A percentile compares a stretch with the other conserved stretches of the same genome.
These are phyloP conservation scores for Sporobolomyces pararoseus DNA, from an alignment of 768 basidiomycete genomes.

Conservation along the genomic window DNA sequence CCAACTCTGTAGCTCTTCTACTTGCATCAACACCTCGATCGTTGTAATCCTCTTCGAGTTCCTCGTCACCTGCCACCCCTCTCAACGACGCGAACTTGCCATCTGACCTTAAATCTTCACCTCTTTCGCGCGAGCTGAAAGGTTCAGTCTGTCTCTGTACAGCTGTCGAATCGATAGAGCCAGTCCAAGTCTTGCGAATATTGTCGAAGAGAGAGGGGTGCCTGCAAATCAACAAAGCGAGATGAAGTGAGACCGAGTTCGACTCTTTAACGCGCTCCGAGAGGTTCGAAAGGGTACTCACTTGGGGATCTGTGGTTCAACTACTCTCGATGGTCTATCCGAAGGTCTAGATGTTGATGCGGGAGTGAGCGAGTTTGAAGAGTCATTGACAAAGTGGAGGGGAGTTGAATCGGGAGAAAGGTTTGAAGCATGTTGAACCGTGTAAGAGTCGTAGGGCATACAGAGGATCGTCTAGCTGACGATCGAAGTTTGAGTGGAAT, in stretches of 20 bases:
- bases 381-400: background rate
- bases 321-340: background rate
- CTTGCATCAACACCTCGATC: background rate
- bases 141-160: too few relatives aligned
- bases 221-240: conserved; percentile 3
- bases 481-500: background rate
- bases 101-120: background rate
- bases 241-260: background rate
- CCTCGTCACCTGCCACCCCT: background rate
- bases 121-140: background rate
- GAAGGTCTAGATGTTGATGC: background rate
- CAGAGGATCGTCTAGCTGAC: conserved; percentile 10
- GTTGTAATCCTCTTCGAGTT: background rate
- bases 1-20: background rate
- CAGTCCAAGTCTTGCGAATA: conserved; percentile 9
- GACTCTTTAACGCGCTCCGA: background rate
- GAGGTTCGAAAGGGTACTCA: background rate
- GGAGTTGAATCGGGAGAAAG: background rate
- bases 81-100: background rate
- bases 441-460: background rate
- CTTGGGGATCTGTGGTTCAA: conserved; percentile 9
- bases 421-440: background rate
- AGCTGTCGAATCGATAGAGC: background rate
- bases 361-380: background rate
- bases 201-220: conserved; percentile 8